Evolutionary conservation across 2,329 filamentous ascomycete genomes (phyloP), one percentile per base, ranked within the genome.

Genomic region (Zelopaecilomyces penicillatus): DNA sequence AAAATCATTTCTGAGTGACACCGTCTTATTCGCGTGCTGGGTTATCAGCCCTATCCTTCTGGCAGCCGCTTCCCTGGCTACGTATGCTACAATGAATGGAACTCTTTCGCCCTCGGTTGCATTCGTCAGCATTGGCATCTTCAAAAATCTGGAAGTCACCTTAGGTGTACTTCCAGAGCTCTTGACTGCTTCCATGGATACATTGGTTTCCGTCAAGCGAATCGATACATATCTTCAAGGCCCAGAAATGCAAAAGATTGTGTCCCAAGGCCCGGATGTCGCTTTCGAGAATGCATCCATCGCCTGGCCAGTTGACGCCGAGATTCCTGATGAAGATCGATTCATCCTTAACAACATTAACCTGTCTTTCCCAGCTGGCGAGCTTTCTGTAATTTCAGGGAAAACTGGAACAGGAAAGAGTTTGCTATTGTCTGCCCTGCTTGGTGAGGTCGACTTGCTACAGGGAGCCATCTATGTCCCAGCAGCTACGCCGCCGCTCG

Each of bases 381-480:
- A 86, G 53, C 66, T 93, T 6, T 88, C 80, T 19, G 76, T 90
- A 10, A 79, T 91, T 31, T 85, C 83, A 4, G 86, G 86, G 1
- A 83, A 83, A 57, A 91, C 86, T 0, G 86, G 87, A 0, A 80
- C 80, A 6, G 87, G 87, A 11, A 91, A 91, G 66, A 87, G 82
- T 60, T 65, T 91, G 34, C 66, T 93, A 50, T 70, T 93, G 5
- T 76, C 84, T 1, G 76, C 85, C 0, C 78, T 91, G 28, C 73
- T 91, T 4, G 86, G 86, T 2, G 87, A 91, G 62, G 79, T 80
- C 3, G 85, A 90, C 49, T 57, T 89, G 3, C 60, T 90, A 0
- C 63, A 68, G 0, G 86, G 86, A 1, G 69, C 65, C 4, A 67
- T 91, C 41, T 73, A 73, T 31, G 67, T 76, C 2, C 79, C 79